Conservation (phyloP, 306 rosid genomes). For the Vigna nakashimae region DNA sequence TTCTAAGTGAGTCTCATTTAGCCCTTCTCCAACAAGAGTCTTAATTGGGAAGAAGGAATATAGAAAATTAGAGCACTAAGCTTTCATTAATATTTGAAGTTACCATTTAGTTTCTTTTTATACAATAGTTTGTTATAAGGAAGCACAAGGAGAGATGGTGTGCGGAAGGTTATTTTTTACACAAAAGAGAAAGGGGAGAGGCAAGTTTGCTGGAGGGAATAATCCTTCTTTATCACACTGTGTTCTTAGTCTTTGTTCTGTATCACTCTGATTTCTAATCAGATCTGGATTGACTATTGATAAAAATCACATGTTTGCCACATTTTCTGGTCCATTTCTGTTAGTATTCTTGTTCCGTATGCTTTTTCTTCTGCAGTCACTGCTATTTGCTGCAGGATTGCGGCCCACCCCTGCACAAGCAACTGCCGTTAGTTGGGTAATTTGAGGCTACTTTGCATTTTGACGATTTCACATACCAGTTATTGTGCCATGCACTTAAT, state of each 20-base stretch:
- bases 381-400: conserved; percentile 98
- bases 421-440: conserved; percentile 98
- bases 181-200: background rate
- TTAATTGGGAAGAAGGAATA: background rate
- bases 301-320: conserved; percentile 7
- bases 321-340: conserved; percentile 24
- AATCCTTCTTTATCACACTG: background rate
- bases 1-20: conserved; percentile 16
- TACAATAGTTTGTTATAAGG: background rate
- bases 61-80: conserved; percentile 2
- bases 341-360: conserved; percentile 45
- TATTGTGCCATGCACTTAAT: conserved; percentile 15
- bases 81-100: background rate
- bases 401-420: conserved; percentile 95
- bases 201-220: background rate
- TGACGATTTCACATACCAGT: conserved; percentile 33
- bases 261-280: background rate
- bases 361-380: conserved; percentile 87
- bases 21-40: background rate
- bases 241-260: conserved; percentile 24
- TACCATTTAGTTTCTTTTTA: background rate
- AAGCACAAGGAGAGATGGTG: background rate
- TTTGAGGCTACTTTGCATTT: conserved; percentile 35
- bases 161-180: background rate
- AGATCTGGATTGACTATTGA: background rate